Conservation (phyloP, 2,329 filamentous ascomycete genomes). For the Helminthosporium solani region DNA sequence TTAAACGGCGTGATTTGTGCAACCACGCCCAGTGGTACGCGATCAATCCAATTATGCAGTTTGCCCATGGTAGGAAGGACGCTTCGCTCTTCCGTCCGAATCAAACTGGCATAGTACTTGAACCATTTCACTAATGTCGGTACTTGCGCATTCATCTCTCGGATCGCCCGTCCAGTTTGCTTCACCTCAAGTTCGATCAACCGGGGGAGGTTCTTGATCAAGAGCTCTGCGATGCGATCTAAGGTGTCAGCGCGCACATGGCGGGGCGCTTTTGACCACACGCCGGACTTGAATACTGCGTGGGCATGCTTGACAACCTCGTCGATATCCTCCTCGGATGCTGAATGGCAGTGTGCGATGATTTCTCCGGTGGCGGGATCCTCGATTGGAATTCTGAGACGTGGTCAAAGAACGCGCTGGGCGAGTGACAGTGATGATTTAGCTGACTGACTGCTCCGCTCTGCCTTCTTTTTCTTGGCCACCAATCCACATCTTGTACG, state of each 20-base stretch:
- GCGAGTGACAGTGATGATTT: conserved; percentile 11
- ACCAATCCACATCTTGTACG: conserved; percentile 45
- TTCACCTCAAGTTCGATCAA: conserved; percentile 65
- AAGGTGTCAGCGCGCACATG: conserved; percentile 63
- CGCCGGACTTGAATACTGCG: conserved; percentile 50
- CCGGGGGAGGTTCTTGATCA: conserved; percentile 54
- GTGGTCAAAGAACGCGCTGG: conserved; percentile 10
- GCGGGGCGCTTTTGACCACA: conserved; percentile 59
- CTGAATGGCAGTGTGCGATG: conserved; percentile 54
- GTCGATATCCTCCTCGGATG: conserved; percentile 50
- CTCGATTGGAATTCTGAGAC: conserved; percentile 52
- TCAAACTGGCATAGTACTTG: conserved; percentile 67
- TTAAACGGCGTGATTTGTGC: conserved; percentile 45
- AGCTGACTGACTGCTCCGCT: conserved; percentile 50
- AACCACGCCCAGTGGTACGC: conserved; percentile 41
- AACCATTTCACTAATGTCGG: conserved; percentile 68
- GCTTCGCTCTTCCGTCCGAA: conserved; percentile 66
- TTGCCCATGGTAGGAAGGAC: conserved; percentile 65
- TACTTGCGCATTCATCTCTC: conserved; percentile 71
- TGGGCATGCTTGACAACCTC: conserved; percentile 47
- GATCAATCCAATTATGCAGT: conserved; percentile 47
- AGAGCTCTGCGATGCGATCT: conserved; percentile 58
- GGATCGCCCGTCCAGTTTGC: conserved; percentile 67
- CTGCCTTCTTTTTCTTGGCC: conserved; percentile 45
- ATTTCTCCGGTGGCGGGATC: conserved; percentile 56